Evolutionary conservation across 495 filamentous ascomycete genomes (phyloP), one percentile per base, ranked within the genome.

Genomic region (Glonium stellatum): DNA sequence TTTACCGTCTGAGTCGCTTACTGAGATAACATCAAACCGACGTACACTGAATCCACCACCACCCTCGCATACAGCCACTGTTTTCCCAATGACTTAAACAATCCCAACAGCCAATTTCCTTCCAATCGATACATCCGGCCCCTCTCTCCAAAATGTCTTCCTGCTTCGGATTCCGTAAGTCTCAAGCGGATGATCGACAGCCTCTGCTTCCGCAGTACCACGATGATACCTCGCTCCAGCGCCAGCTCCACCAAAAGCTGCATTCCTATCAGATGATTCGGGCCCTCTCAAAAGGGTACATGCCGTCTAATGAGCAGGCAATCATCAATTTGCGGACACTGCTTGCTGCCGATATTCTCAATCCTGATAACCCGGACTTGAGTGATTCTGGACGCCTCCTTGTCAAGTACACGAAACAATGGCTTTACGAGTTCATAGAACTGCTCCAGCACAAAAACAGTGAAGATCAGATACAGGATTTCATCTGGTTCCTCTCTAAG

Each of bases 231-330:
- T 72, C 79, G 22, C 77, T 89, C 52, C 90, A 96, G 77, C 79
- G 86, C 35, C 75, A 79, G 53, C 76, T 92, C 46, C 89, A 91
- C 67, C 83, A 87, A 69, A 96, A 96, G 75, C 79, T 96, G 58
- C 92, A 96, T 73, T 84, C 84, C 57, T 96, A 96, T 70, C 90
- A 95, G 76, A 93, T 95, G 89, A 62, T 88, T 31, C 81, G 89
- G 48, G 92, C 92, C 59, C 71, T 97, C 15, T 81, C 82, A 15
- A 84, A 90, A 62, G 92, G 92, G 1, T 96, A 85, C 73, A 90
- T 96, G 87, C 92, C 92, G 23, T 89, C 87, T 1, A 96, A 86
- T 9, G 89, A 95, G 63, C 92, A 97, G 68, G 63, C 79, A 59
- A 87, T 90, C 67, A 76, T 84, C 70, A 93, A 95, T 66, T 78